These are phyloP conservation scores for Ogataea nitratoaversa DNA, from an alignment of 805 yeast species.

Conservation along the genomic window DNA sequence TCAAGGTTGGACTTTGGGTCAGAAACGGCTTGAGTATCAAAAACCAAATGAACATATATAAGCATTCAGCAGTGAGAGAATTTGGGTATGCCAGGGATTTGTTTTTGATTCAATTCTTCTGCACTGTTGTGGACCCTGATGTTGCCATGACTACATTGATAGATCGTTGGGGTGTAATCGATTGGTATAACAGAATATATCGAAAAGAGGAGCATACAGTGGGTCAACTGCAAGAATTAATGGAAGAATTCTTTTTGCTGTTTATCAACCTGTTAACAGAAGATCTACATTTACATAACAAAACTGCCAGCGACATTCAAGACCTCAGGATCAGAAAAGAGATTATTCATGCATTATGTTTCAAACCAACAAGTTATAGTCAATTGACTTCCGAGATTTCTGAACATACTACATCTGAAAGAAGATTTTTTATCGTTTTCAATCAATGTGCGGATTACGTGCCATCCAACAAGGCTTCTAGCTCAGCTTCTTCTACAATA, in stretches of 20 bases:
- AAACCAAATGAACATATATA: constrained; percentile 75
- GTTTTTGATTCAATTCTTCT: constrained; percentile 63
- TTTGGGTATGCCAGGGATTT: constrained; percentile 78
- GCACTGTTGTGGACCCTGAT: constrained; percentile 47
- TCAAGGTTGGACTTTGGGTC: constrained; percentile 89
- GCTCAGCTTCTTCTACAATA: constrained; percentile 32
- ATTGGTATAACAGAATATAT: constrained; percentile 51
- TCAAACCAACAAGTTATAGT: constrained; percentile 67
- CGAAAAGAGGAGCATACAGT: constrained; percentile 38
- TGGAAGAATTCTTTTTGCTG: constrained; percentile 74
- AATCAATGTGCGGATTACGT: constrained; percentile 50
- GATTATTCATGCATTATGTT: constrained; percentile 79
- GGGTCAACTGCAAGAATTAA: constrained; percentile 37
- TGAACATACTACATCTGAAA: constrained; percentile 69
- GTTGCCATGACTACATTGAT: constrained; percentile 52
- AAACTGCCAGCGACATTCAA: constrained; percentile 43
- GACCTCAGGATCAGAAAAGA: constrained; percentile 57
- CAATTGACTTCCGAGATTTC: constrained; percentile 67
- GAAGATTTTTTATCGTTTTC: constrained; percentile 63
- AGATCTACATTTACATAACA: constrained; percentile 51
- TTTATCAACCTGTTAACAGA: constrained; percentile 68
- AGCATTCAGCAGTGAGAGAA: constrained; percentile 75
- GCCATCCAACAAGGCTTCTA: constrained; percentile 30
- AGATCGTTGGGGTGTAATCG: constrained; percentile 68
- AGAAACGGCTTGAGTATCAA: constrained; percentile 83